Percentiles rank a stretch among this genome's conserved stretches.
Conservation (phyloP, 352 stramenopile genomes). For the Globisporangium parvum region DNA sequence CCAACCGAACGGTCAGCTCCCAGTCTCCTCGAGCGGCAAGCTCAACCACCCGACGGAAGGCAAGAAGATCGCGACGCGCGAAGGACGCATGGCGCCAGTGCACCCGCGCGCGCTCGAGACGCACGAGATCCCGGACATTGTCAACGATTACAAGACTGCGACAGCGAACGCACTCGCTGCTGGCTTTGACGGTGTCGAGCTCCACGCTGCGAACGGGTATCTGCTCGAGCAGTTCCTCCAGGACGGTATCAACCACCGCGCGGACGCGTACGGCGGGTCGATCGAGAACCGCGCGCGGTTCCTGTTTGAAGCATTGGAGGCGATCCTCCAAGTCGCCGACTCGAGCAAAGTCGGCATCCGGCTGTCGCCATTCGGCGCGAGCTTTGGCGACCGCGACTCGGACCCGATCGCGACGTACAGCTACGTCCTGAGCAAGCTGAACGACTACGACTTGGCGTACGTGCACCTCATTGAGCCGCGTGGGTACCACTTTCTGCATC, state of each 20-base stretch:
- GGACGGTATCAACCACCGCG: constrained; percentile 73
- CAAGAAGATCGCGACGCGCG: constrained; percentile 16
- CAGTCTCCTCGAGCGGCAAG: constrained; percentile 25
- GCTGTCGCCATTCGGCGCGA: constrained; percentile 38
- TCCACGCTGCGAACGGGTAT: constrained; percentile 91
- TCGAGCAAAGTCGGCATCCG: constrained; percentile 38
- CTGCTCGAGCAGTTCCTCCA: constrained; percentile 90
- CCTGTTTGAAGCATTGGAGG: constrained; percentile 67
- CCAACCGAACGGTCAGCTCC: constrained; percentile 26
- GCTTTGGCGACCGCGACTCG: constrained; percentile 41
- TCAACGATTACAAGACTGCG: constrained; percentile 59
- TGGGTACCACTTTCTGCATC: constrained; percentile 33
- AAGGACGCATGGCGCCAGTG: constrained; percentile 19
- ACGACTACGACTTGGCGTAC: constrained; percentile 54
- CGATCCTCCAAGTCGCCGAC: constrained; percentile 30
- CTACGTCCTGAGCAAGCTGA: constrained; percentile 47
- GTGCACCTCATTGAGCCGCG: constrained; percentile 54
- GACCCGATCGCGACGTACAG: constrained; percentile 42
- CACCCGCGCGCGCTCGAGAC: constrained; percentile 43
- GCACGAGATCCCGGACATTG: constrained; percentile 55
- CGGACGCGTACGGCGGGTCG: constrained; percentile 81
- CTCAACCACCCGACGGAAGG: constrained; percentile 3
- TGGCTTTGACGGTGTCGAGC: constrained; percentile 88
- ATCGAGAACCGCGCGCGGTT: constrained; percentile 83
- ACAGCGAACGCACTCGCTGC: constrained; percentile 62